Percentiles rank a stretch among this genome's conserved stretches.
Conservation (phyloP, 2,329 filamentous ascomycete species). For the Diaporthe australafricana region DNA sequence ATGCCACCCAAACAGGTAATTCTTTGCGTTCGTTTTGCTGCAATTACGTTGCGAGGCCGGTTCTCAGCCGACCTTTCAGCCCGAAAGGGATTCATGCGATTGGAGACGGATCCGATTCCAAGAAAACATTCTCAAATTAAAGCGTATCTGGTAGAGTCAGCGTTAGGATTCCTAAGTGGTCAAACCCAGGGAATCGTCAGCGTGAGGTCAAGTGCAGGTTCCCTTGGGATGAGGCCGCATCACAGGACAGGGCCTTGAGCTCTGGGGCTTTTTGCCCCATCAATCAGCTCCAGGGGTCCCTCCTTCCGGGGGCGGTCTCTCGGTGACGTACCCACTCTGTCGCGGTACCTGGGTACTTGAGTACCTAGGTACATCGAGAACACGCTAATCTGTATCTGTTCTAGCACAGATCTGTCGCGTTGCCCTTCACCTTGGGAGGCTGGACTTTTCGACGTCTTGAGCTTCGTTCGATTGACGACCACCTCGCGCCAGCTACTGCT, state of each 20-base stretch:
- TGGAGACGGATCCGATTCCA: not conserved
- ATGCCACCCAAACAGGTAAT: constrained; percentile 11
- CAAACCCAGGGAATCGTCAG: not conserved
- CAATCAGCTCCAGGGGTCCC: not conserved
- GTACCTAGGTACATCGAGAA: not conserved
- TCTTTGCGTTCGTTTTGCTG: constrained; percentile 8
- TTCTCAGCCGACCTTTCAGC: not conserved
- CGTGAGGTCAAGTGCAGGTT: not conserved
- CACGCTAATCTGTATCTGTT: not conserved
- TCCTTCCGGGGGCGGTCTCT: not conserved
- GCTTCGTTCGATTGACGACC: not conserved
- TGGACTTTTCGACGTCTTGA: constrained; percentile 31
- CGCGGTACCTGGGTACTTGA: not conserved
- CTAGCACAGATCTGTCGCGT: constrained; percentile 30
- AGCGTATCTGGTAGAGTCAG: not conserved
- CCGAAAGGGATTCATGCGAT: not conserved
- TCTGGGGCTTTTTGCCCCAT: not conserved
- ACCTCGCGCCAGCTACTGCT: not conserved
- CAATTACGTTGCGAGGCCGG: not conserved
- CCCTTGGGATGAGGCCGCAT: not conserved
- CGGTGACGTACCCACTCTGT: constrained; percentile 13
- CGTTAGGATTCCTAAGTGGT: too few relatives aligned
- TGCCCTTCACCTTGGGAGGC: not conserved
- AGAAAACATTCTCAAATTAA: not conserved
- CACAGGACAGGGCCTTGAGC: not conserved